These are phyloP conservation scores for Dryas octopetala DNA, from an alignment of 306 rosid species.

Conservation along the genomic window DNA sequence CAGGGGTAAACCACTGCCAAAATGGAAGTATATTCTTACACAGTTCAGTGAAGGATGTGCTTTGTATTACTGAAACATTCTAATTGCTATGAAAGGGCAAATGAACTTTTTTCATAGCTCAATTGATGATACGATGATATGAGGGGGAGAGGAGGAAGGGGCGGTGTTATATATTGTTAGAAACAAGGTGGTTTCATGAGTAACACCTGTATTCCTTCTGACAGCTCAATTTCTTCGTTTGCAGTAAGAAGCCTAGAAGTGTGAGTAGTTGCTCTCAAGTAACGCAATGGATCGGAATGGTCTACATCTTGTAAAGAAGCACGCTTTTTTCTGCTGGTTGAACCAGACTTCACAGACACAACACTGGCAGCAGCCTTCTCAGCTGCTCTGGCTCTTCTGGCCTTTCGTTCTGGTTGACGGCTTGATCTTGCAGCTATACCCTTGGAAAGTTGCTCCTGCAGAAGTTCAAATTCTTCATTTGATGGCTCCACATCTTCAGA, in stretches of 20 bases:
- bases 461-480: conserved; percentile 58
- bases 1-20: neutral
- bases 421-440: conserved; percentile 68
- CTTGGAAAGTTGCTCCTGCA: conserved; percentile 50
- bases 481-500: conserved; percentile 50
- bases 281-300: conserved; percentile 83
- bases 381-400: conserved; percentile 75
- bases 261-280: conserved; percentile 71
- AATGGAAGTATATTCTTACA: neutral
- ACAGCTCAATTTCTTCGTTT: conserved; percentile 72
- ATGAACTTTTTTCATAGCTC: too few species aligned
- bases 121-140: too few species aligned
- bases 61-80: too few species aligned
- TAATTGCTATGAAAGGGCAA: too few species aligned
- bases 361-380: conserved; percentile 68
- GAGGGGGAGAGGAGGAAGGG: too few species aligned
- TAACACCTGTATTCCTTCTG: conserved; percentile 93
- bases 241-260: conserved; percentile 68
- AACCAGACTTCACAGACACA: conserved; percentile 62
- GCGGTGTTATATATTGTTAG: neutral
- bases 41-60: too few species aligned
- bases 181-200: conserved; percentile 13
- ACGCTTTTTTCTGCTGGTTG: conserved; percentile 68
- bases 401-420: conserved; percentile 86
- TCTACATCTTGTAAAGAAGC: conserved; percentile 65